Base-by-base conservation (phyloP, 306 rosid genomes). In the Cicer arietinum region DNA sequence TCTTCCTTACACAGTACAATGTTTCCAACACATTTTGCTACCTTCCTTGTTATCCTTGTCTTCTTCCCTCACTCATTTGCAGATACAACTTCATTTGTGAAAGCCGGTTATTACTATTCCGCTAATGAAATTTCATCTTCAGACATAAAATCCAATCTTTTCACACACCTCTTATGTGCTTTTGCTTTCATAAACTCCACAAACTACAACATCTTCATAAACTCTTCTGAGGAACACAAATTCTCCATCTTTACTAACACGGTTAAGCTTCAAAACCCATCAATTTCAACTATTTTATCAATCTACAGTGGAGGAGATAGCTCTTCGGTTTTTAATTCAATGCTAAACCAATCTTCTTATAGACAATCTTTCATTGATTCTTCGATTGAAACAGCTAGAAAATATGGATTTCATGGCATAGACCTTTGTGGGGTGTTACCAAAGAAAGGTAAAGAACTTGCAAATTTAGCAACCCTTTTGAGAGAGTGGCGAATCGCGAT, bases 341-440 rank as follows among this genome's bases (percentile, higher is more conserved):
- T 89, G 81, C 73, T 81, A 13, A 79, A 75, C 20, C 75, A 20
- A 12, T 17, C 59, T 44, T 75, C 85, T 66, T 8, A 72, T 0
- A 76, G 92, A 17, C 80, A 82, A 14, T 22, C 68, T 43, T 89
- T 89, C 84, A 83, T 89, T 41, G 69, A 84, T 39, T 89, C 89
- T 42, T 84, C 92, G 0, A 78, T 89, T 13, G 51, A 1, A 40
- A 66, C 77, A 13, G 90, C 86, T 0, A 82, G 87, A 75, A 3
- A 5, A 4, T 67, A 73, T 43, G 90, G 75, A 0, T 89, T 89
- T 48, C 90, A 76, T 4, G 90, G 92, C 69, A 81, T 83, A 50
- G 90, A 89, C 46, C 60, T 86, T 50, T 7, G 0, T 18, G 87
- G 89, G 75, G 81, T 54, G 1, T 35, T 22, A 7, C 82, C 85